Evolutionary conservation across 805 yeast genomes (phyloP).

Genomic region (Myxozyma nipponensis): DNA sequence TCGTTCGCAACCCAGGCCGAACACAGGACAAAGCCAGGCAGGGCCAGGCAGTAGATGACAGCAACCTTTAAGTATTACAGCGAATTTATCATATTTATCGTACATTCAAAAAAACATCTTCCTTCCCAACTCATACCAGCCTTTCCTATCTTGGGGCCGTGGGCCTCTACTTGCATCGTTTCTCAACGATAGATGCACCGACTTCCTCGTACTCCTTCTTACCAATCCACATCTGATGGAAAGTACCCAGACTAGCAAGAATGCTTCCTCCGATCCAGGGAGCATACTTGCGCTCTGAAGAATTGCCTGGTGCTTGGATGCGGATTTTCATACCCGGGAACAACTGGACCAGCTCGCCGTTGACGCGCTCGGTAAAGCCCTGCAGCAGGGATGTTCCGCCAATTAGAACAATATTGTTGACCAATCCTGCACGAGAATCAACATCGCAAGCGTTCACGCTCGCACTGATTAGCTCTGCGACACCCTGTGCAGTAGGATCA

Average conservation of each 20-base stretch:
- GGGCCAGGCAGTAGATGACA: neutral
- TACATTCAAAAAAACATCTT: slow-evolving; percentile 3
- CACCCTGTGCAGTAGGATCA: slow-evolving; percentile 14
- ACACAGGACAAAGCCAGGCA: too few relatives aligned
- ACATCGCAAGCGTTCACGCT: slow-evolving; percentile 46
- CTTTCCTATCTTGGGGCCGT: too few relatives aligned
- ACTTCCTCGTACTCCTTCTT: slow-evolving; percentile 63
- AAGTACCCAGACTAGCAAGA: slow-evolving; percentile 55
- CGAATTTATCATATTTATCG: slow-evolving; percentile 2
- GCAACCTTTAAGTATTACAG: neutral
- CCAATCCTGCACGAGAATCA: slow-evolving; percentile 39
- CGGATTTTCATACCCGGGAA: slow-evolving; percentile 50
- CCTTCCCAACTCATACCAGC: neutral
- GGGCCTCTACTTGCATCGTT: slow-evolving; percentile 37
- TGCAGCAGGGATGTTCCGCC: slow-evolving; percentile 58
- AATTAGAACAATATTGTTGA: slow-evolving; percentile 52
- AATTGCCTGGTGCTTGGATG: slow-evolving; percentile 42
- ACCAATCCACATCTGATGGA: slow-evolving; percentile 55
- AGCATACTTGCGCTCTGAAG: slow-evolving; percentile 54
- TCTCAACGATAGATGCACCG: slow-evolving; percentile 45
- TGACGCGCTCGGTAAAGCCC: slow-evolving; percentile 54
- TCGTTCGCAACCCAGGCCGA: too few relatives aligned
- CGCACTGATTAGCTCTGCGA: slow-evolving; percentile 43
- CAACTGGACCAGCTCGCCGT: slow-evolving; percentile 51
- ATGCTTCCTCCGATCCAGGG: slow-evolving; percentile 74